Base-by-base conservation (phyloP, 73 alveolate genomes). In the Paramecium sexaurelia region DNA sequence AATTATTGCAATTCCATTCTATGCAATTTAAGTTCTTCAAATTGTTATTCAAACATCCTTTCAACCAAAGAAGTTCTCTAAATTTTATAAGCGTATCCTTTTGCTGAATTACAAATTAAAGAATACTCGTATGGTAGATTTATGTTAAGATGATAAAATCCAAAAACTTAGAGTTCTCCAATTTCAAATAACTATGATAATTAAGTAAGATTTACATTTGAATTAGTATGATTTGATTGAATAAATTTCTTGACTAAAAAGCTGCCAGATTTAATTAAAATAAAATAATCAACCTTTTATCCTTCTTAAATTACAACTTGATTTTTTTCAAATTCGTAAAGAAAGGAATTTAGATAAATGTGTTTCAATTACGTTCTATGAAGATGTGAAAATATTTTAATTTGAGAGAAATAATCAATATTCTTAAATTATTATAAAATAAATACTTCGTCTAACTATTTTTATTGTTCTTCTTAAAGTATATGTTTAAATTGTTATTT, bases 401-500 rank as follows among this genome's bases (percentile, higher is more conserved):
- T 73, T 17, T 33, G 57, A n/a, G 55, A 39, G 35, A 73, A 73
- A 39, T 36, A 73, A 39, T 73, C 87, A 5, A 73, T 73, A 19
- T 73, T 73, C 87, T 73, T 27, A 26, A 73, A n/a, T 33, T 39
- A 11, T 17, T 11, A 5, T 1, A 10, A 20, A 13, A 73, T 73
- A 73, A 4, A 29, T 78, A 41, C 90, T 78, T 32, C 90, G 17
- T 71, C 86, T 13, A 71, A 6, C 22, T 78, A 24, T 39, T 37
- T 29, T 78, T 45, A 24, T 45, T 78, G 15, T 41, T 78, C 90
- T 29, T 78, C 71, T 15, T 17, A 11, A 37, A 88, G 36, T 41
- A 88, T 88, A 55, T 40, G 55, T 27, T 88, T 55, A 88, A 88
- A 88, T 56, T 75, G 27, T 43, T 26, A 39, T 71, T 88, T 88